These are phyloP conservation scores for Sarcocystis neurona DNA, from an alignment of 169 alveolate genomes.

Conservation along the genomic window DNA sequence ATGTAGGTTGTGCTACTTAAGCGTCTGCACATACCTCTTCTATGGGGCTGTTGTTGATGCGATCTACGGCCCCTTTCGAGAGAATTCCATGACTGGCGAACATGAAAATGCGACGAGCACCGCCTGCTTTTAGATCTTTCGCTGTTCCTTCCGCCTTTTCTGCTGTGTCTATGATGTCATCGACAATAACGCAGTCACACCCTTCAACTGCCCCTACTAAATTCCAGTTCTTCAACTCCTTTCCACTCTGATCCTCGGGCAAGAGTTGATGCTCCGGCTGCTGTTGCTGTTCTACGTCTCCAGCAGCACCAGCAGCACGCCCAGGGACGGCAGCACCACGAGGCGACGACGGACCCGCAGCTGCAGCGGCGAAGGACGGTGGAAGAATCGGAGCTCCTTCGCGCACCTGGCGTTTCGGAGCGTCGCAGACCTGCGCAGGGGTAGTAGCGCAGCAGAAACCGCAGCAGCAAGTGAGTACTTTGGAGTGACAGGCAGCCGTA, in stretches of 20 bases:
- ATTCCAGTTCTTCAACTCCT: not conserved
- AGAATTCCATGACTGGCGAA: constrained; percentile 89
- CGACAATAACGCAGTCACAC: constrained; percentile 85
- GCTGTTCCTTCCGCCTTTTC: not conserved
- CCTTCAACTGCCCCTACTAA: constrained; percentile 87
- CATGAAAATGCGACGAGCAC: constrained; percentile 87
- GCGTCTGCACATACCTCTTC: constrained; percentile 79
- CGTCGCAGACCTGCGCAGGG: constrained; percentile 19
- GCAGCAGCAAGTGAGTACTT: too few species aligned
- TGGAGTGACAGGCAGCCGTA: too few species aligned
- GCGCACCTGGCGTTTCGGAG: constrained; percentile 18
- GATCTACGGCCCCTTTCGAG: constrained; percentile 76
- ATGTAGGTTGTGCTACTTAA: constrained; percentile 72
- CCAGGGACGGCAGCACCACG: too few species aligned
- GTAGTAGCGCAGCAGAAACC: too few species aligned
- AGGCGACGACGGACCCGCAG: not conserved
- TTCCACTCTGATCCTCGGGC: not conserved
- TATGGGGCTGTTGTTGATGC: constrained; percentile 73
- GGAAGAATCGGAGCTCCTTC: constrained; percentile 20
- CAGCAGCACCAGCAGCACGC: not conserved
- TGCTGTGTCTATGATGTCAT: constrained; percentile 90
- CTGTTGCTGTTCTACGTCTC: not conserved
- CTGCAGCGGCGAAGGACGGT: not conserved
- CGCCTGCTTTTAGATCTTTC: constrained; percentile 71
- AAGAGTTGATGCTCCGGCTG: not conserved